phyloP scores from a whole-genome alignment of 495 filamentous ascomycete genomes.

The Hypoxylon crocopeplum region DNA sequence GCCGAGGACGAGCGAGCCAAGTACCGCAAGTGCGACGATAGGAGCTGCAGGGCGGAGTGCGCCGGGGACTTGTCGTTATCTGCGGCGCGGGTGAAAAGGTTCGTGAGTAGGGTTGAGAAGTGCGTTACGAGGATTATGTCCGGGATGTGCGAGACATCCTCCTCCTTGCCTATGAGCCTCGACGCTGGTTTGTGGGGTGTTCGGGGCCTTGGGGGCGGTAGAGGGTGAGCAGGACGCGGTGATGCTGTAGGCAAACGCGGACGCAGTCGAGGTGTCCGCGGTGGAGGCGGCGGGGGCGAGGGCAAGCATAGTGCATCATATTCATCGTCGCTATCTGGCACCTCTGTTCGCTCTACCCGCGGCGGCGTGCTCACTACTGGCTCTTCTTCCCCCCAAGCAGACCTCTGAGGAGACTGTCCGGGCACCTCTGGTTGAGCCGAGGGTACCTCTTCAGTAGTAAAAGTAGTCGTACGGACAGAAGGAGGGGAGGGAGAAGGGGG shows the following conservation, averaged over 20 bases:
- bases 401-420: neutral
- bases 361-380: neutral
- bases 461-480: neutral
- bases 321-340: conserved; percentile 48
- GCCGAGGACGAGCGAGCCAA: conserved; percentile 36
- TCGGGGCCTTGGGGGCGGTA: neutral
- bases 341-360: conserved; percentile 11
- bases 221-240: neutral
- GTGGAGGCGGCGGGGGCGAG: conserved; percentile 4
- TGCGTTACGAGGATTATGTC: conserved; percentile 53
- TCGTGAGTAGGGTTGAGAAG: conserved; percentile 48
- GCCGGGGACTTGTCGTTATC: conserved; percentile 44
- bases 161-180: neutral
- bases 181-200: neutral
- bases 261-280: neutral
- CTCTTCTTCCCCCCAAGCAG: neutral
- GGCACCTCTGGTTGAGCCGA: neutral
- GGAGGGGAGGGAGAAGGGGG: neutral
- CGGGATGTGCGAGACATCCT: conserved; percentile 21
- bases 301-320: conserved; percentile 26
- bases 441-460: neutral
- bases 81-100: conserved; percentile 47
- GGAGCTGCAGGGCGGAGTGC: conserved; percentile 42
- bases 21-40: conserved; percentile 44
- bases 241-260: too few species aligned